Conservation (phyloP, 2,329 filamentous ascomycete genomes). For the Hyphodiscus sp. region DNA sequence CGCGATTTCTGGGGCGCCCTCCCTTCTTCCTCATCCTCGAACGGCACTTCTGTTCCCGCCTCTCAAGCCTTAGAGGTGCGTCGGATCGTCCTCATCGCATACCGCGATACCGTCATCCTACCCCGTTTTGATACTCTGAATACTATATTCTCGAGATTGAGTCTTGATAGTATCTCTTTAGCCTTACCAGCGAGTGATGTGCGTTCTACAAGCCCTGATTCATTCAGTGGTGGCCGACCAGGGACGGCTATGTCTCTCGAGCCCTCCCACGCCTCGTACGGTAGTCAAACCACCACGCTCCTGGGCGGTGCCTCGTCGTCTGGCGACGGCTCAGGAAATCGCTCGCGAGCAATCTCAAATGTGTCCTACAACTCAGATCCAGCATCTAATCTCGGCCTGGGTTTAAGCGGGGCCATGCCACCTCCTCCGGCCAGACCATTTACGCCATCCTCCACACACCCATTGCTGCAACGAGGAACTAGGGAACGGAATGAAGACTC, state of each 20-base stretch:
- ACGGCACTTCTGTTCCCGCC: slow-evolving; percentile 34
- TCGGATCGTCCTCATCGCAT: slow-evolving; percentile 80
- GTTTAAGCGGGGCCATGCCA: slow-evolving; percentile 22
- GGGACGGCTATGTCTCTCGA: slow-evolving; percentile 72
- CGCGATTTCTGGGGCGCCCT: slow-evolving; percentile 85
- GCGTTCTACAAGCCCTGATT: slow-evolving; percentile 43
- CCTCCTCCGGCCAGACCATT: slow-evolving; percentile 25
- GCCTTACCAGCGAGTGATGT: slow-evolving; percentile 38
- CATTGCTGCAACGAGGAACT: slow-evolving; percentile 14
- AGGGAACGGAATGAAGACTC: slow-evolving; percentile 51
- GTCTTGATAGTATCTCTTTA: slow-evolving; percentile 61
- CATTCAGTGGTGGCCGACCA: slow-evolving; percentile 45
- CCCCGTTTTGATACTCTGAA: slow-evolving; percentile 85
- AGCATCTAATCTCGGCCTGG: slow-evolving; percentile 15
- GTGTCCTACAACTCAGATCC: slow-evolving; percentile 56
- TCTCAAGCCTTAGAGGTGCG: slow-evolving; percentile 69
- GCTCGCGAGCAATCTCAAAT: slow-evolving; percentile 80
- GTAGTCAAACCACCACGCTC: slow-evolving; percentile 71
- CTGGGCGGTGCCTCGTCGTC: slow-evolving; percentile 50
- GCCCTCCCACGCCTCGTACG: slow-evolving; percentile 69
- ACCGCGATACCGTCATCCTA: slow-evolving; percentile 82
- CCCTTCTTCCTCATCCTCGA: slow-evolving; percentile 36
- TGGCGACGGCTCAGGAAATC: slow-evolving; percentile 45
- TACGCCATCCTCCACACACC: slow-evolving; percentile 25
- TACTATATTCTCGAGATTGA: slow-evolving; percentile 82